Conservation (phyloP, 352 stramenopile species). For the Aphanomyces invadans region DNA sequence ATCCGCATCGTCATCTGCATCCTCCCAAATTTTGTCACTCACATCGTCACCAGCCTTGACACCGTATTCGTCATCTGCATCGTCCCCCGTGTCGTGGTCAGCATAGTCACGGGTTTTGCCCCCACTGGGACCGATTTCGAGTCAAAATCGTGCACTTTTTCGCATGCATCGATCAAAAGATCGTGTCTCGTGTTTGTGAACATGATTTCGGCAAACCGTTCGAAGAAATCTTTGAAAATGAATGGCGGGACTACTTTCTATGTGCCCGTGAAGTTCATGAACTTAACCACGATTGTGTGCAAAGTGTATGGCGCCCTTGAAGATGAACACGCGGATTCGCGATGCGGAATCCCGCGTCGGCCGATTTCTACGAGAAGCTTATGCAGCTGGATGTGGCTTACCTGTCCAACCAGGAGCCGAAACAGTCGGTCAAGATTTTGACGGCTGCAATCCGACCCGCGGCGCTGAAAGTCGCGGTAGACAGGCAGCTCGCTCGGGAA, state of each 20-base stretch:
- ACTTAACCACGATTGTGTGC: not conserved
- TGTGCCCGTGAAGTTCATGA: not conserved
- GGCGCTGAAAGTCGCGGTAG: not conserved
- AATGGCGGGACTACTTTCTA: slow-evolving; percentile 24
- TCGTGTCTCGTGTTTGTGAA: slow-evolving; percentile 21
- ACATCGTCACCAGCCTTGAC: no score
- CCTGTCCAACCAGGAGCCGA: slow-evolving; percentile 17
- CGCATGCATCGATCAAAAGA: slow-evolving; percentile 23
- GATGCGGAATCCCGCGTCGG: slow-evolving; percentile 22
- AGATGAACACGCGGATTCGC: slow-evolving; percentile 18
- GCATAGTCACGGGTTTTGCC: no score
- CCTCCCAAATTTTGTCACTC: no score
- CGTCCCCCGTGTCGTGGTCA: no score
- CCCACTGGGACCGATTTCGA: no score
- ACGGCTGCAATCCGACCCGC: not conserved
- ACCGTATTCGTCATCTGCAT: no score
- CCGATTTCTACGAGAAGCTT: slow-evolving; percentile 22
- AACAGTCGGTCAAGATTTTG: slow-evolving; percentile 12
- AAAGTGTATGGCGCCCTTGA: slow-evolving; percentile 9
- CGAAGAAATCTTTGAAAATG: slow-evolving; percentile 11
- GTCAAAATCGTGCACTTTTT: no score
- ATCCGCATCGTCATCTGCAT: no score
- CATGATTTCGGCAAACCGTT: slow-evolving; percentile 15
- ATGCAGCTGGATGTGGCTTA: slow-evolving; percentile 20
- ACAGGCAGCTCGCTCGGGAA: not conserved